These are phyloP conservation scores for Taiozyma sp. DNA, from an alignment of 1,139 yeast genomes.

Conservation along the genomic window DNA sequence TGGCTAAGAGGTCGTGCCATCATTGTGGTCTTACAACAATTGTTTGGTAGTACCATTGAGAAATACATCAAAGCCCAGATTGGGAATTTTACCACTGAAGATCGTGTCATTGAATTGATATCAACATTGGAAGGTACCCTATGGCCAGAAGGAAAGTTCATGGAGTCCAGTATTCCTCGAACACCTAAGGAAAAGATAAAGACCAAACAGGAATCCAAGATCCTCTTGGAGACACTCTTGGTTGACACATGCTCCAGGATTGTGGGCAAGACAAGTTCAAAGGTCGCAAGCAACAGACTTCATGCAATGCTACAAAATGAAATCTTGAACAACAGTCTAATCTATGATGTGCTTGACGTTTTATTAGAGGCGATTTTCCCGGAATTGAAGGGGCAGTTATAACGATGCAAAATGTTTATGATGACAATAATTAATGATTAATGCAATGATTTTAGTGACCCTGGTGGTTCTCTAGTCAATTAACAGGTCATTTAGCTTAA, in stretches of 20 bases:
- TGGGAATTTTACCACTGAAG: slow-evolving; percentile 42
- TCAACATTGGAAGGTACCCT: slow-evolving; percentile 40
- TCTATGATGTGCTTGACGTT: slow-evolving; percentile 54
- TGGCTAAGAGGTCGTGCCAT: slow-evolving; percentile 89
- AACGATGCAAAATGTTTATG: background rate
- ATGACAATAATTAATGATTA: background rate
- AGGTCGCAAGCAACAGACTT: slow-evolving; percentile 53
- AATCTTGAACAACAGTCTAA: slow-evolving; percentile 58
- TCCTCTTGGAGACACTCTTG: slow-evolving; percentile 52
- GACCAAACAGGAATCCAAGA: slow-evolving; percentile 55
- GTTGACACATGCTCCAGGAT: slow-evolving; percentile 67
- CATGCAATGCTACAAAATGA: slow-evolving; percentile 76
- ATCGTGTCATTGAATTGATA: slow-evolving; percentile 43
- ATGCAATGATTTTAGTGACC: background rate
- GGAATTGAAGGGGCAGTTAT: slow-evolving; percentile 19
- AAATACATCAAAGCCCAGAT: slow-evolving; percentile 54
- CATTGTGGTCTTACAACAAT: slow-evolving; percentile 74
- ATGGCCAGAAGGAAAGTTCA: slow-evolving; percentile 63
- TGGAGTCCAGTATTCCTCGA: slow-evolving; percentile 30
- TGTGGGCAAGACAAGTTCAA: slow-evolving; percentile 66
- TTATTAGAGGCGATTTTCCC: slow-evolving; percentile 41
- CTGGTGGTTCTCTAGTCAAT: background rate
- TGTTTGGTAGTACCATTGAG: slow-evolving; percentile 87
- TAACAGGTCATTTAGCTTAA: background rate
- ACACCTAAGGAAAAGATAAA: slow-evolving; percentile 47